Evolutionary conservation across 257 asterid species (phyloP).

Genomic region (Lycium barbarum): DNA sequence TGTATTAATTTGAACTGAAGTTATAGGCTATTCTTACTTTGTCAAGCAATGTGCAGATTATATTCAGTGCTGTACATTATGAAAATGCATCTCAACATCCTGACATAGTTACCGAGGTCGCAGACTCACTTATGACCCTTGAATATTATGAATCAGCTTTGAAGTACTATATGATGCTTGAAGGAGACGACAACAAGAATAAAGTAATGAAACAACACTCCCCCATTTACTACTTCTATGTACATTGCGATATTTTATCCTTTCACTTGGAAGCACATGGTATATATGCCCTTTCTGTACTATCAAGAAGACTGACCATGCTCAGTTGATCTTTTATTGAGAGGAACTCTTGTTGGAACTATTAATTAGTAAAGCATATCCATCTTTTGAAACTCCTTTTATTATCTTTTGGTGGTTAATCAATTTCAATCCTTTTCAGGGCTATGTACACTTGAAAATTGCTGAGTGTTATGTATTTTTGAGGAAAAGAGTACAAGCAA

Average conservation of each 20-base stretch:
- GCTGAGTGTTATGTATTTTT: conserved; percentile 65
- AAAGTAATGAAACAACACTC: conserved; percentile 43
- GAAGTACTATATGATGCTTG: conserved; percentile 70
- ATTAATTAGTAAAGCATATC: conserved; percentile 6
- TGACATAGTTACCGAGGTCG: conserved; percentile 61
- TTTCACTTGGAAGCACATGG: conserved; percentile 14
- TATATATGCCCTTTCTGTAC: conserved; percentile 5
- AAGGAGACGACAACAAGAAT: conserved; percentile 50
- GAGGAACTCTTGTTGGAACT: conserved; percentile 3
- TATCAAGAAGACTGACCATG: neutral
- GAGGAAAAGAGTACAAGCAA: conserved; percentile 55
- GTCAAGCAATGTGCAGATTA: conserved; percentile 48
- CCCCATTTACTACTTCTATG: neutral
- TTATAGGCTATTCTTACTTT: conserved; percentile 35
- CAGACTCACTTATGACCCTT: conserved; percentile 64
- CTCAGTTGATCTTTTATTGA: conserved; percentile 15
- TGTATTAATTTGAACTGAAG: conserved; percentile 28
- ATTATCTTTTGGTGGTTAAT: conserved; percentile 24
- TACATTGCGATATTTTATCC: conserved; percentile 20
- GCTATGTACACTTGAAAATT: conserved; percentile 65
- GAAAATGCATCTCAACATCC: conserved; percentile 51
- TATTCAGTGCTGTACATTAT: conserved; percentile 51
- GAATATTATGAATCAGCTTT: conserved; percentile 62
- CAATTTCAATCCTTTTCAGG: conserved; percentile 50
- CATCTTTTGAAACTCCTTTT: conserved; percentile 12